Evolutionary conservation across 2,329 filamentous ascomycete species (phyloP).

Genomic region (Plenodomus tracheiphilus): DNA sequence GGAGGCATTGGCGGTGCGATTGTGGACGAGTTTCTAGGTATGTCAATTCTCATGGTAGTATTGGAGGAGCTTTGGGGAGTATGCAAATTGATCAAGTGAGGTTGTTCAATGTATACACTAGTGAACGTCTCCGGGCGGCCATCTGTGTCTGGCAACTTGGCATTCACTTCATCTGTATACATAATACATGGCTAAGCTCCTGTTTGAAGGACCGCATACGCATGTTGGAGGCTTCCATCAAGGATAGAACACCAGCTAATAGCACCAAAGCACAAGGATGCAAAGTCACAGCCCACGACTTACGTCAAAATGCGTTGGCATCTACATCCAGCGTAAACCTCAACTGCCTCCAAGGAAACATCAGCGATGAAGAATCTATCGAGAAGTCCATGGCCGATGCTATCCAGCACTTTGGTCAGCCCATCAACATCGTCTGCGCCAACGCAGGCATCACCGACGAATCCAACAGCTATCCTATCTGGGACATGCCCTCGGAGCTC

Average conservation of each 20-base stretch:
- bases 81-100: too few relatives aligned
- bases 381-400: conserved; percentile 48
- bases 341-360: conserved; percentile 52
- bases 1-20: conserved; percentile 56
- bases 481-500: conserved; percentile 55
- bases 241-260: too few relatives aligned
- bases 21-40: conserved; percentile 58
- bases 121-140: neutral
- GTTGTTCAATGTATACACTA: neutral
- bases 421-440: conserved; percentile 57
- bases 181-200: too few relatives aligned
- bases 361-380: conserved; percentile 53
- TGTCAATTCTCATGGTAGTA: neutral
- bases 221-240: too few relatives aligned
- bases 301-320: conserved; percentile 41
- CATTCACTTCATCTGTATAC: too few relatives aligned
- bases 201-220: too few relatives aligned
- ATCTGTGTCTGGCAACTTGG: too few relatives aligned
- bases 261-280: conserved; percentile 53
- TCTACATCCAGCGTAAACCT: conserved; percentile 42
- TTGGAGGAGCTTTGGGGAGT: too few relatives aligned
- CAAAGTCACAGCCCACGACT: conserved; percentile 58
- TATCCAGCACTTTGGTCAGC: conserved; percentile 48
- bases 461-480: conserved; percentile 53
- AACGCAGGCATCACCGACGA: conserved; percentile 59